Conservation (phyloP, 306 rosid species). For the Coriaria nepalensis region DNA sequence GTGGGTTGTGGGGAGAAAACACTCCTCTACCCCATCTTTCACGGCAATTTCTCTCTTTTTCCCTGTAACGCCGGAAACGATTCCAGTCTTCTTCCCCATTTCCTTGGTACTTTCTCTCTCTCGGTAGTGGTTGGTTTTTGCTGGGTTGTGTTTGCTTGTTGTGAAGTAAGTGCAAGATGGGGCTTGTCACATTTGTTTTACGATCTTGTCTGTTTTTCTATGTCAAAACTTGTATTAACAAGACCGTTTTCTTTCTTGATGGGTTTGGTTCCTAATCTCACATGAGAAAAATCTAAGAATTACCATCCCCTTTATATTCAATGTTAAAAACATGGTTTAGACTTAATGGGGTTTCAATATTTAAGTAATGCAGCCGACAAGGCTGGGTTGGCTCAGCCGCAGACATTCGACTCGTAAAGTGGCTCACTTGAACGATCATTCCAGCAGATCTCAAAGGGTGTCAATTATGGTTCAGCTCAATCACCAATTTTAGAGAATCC, state of each 20-base stretch:
- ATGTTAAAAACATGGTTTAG: no score
- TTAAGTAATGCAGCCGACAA: constrained; percentile 36
- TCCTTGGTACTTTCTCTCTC: constrained; percentile 38
- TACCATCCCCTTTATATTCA: no score
- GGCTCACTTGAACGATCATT: constrained; percentile 52
- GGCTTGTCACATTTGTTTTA: no score
- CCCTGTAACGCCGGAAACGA: constrained; percentile 42
- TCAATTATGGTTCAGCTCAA: constrained; percentile 72
- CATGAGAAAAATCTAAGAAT: no score
- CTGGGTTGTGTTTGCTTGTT: neutral
- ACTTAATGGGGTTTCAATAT: no score
- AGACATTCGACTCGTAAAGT: constrained; percentile 51
- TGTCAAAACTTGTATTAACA: no score
- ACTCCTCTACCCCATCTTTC: constrained; percentile 55
- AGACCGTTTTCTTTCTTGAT: no score
- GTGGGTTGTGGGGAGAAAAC: constrained; percentile 81
- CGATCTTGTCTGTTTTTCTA: no score
- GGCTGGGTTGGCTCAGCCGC: constrained; percentile 38
- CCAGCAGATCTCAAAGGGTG: constrained; percentile 36
- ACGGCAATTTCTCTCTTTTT: constrained; percentile 46
- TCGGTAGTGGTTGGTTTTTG: neutral
- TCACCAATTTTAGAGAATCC: constrained; percentile 54
- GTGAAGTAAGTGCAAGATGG: no score
- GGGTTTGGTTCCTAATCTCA: no score
- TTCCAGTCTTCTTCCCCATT: constrained; percentile 60